Evolutionary conservation across 441 rosid species (phyloP).

Genomic region (Eugenia klotzschiana): DNA sequence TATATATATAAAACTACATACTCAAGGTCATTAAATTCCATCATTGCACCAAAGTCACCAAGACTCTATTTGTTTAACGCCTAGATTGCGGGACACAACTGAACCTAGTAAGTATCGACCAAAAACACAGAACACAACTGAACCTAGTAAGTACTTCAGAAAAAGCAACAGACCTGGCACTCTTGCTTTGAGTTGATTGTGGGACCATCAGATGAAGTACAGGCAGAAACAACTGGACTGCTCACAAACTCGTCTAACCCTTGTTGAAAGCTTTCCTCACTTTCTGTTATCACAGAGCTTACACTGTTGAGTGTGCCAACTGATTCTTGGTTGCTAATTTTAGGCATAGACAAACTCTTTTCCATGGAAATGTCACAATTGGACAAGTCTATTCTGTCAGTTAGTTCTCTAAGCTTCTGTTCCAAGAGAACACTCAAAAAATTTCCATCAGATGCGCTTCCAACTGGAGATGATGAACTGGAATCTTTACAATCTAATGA

Average conservation of each 20-base stretch:
- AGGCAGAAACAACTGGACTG: conserved; percentile 17
- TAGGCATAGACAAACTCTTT: conserved; percentile 20
- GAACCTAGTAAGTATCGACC: neutral
- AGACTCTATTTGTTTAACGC: neutral
- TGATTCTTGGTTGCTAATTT: conserved; percentile 29
- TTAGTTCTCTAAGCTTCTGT: conserved; percentile 60
- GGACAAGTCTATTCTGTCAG: conserved; percentile 50
- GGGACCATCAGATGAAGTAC: conserved; percentile 21
- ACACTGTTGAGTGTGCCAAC: conserved; percentile 10
- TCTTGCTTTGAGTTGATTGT: conserved; percentile 10
- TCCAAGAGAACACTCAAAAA: conserved; percentile 59
- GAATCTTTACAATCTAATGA: conserved; percentile 1
- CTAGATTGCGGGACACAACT: neutral
- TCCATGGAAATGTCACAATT: conserved; percentile 34
- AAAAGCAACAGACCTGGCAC: conserved; percentile 36
- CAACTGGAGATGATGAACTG: conserved; percentile 17
- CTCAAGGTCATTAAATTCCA: neutral
- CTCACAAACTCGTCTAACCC: conserved; percentile 17
- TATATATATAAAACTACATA: neutral
- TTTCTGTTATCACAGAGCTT: conserved; percentile 16
- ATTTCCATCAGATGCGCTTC: conserved; percentile 33
- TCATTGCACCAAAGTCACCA: neutral
- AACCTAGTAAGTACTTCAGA: neutral
- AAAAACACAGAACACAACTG: neutral
- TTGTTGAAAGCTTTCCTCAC: conserved; percentile 22